Evolutionary conservation across 2,329 filamentous ascomycete species (phyloP), one percentile per base, ranked within the genome.

Genomic region (Talaromyces islandicus): DNA sequence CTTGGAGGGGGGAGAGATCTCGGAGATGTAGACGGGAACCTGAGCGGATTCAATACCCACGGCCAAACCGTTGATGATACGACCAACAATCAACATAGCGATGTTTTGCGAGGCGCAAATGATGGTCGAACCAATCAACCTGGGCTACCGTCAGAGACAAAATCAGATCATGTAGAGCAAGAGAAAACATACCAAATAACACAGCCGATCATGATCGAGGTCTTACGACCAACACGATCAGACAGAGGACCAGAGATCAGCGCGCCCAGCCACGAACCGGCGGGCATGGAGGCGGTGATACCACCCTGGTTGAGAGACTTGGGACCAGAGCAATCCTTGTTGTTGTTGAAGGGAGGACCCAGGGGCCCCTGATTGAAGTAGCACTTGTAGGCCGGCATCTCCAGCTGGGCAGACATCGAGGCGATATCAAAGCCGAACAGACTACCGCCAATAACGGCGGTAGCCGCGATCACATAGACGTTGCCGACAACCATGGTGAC

Each of bases 351-450:
- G n/a, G 56, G 56, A 48, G 59, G 59, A 19, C 60, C 62, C 14
- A 57, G 10, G 17, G 56, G 56, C 2, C 78, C 71, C 67, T 90
- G 82, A 66, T 85, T 78, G 75, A 91, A 54, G 57, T 50, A 62
- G 46, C 58, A 54, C 56, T 58, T 48, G 4, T 56, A 60, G 27
- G 60, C 46, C 12, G 60, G 21, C n/a, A 29, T n/a, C 2, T 10
- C 50, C 35, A 52, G 41, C 25, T 86, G 84, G 52, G 83, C 85
- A 41, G 84, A 86, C 88, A 91, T 90, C 50, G 86, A 89, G 59
- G 83, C 85, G 67, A 92, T 90, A 75, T 92, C 89, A 70, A 92
- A 92, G 66, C 89, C 90, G 68, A 92, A 91, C 27, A 91, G 78
- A 25, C 83, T 85, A 70, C 88, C 88, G 65, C 88, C 88, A 77